phyloP scores from a whole-genome alignment of 2,329 filamentous ascomycete species.

The Alternaria angustiovoidea region DNA sequence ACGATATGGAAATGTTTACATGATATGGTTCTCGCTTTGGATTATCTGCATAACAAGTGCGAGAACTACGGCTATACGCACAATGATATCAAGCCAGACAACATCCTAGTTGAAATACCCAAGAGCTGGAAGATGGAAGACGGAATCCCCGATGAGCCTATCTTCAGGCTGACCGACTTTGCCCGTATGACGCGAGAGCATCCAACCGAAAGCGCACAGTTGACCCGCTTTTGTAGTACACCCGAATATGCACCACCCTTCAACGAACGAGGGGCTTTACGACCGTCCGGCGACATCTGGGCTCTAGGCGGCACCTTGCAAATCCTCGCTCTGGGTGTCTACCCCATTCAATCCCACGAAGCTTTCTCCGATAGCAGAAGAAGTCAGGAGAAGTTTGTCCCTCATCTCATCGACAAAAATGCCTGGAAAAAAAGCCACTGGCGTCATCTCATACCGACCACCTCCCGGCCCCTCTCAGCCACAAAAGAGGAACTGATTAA shows the following conservation, averaged over 20 bases:
- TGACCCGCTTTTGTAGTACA: slow-evolving; percentile 19
- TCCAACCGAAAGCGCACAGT: not conserved
- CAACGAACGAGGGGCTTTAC: slow-evolving; percentile 7
- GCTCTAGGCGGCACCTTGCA: slow-evolving; percentile 35
- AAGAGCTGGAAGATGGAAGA: not conserved
- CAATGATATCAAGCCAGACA: slow-evolving; percentile 91
- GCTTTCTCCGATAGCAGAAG: slow-evolving; percentile 2
- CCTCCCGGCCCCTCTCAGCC: slow-evolving; percentile 29
- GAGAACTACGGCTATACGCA: slow-evolving; percentile 67
- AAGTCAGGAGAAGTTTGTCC: not conserved
- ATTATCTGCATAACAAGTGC: slow-evolving; percentile 31
- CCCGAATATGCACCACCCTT: slow-evolving; percentile 31
- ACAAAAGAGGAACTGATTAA: slow-evolving; percentile 6
- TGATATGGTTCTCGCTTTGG: slow-evolving; percentile 33
- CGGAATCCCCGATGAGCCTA: slow-evolving; percentile 23
- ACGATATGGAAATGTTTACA: slow-evolving; percentile 39
- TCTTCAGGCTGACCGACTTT: slow-evolving; percentile 38
- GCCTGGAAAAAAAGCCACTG: slow-evolving; percentile 4
- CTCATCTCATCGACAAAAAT: not conserved
- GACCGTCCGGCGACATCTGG: slow-evolving; percentile 33
- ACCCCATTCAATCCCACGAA: slow-evolving; percentile 16
- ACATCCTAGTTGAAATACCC: slow-evolving; percentile 73
- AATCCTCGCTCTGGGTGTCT: slow-evolving; percentile 20
- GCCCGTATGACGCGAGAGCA: slow-evolving; percentile 18
- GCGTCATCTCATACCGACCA: not conserved